Evolutionary conservation across 2,329 filamentous ascomycete species (phyloP).

Genomic region (Sordariomycetes sp.): DNA sequence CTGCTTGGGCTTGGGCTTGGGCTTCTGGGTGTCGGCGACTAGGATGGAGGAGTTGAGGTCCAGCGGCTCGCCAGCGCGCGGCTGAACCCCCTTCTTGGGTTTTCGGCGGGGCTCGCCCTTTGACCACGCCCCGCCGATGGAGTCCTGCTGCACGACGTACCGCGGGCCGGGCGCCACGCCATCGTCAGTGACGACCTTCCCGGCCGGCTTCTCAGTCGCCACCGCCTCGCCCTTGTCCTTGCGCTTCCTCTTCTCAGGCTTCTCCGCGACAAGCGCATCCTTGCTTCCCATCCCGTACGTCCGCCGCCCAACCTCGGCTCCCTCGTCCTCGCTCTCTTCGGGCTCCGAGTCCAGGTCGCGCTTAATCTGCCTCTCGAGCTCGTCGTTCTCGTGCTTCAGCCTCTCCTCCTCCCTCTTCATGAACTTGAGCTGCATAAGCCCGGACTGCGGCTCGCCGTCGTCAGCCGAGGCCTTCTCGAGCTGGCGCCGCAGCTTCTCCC

Average conservation of each 20-base stretch:
- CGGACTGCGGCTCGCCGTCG: constrained; percentile 44
- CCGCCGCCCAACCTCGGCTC: constrained; percentile 53
- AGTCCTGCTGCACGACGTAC: constrained; percentile 6
- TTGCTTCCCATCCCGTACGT: constrained; percentile 28
- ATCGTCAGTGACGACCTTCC: constrained; percentile 14
- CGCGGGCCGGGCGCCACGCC: constrained; percentile 12
- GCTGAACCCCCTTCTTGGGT: neutral
- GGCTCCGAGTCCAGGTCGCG: constrained; percentile 56
- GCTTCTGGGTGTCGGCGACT: constrained; percentile 11
- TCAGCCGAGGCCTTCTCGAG: constrained; percentile 28
- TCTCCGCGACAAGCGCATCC: neutral
- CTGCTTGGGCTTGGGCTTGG: constrained; percentile 11
- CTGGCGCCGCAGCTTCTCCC: constrained; percentile 31
- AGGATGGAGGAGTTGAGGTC: constrained; percentile 15
- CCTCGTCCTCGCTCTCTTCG: constrained; percentile 36
- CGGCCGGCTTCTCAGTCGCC: constrained; percentile 3
- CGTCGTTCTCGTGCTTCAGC: constrained; percentile 68
- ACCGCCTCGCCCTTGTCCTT: constrained; percentile 2
- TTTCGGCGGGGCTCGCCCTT: constrained; percentile 5
- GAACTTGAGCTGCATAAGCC: constrained; percentile 77
- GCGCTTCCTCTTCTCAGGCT: constrained; percentile 17
- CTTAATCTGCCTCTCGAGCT: constrained; percentile 55
- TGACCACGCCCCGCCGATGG: constrained; percentile 5
- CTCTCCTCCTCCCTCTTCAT: constrained; percentile 82
- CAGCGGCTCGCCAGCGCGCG: constrained; percentile 5